A percentile compares a stretch with the other conserved stretches of the same genome.
These are phyloP conservation scores for Scedosporium apiospermum DNA, from an alignment of 2,329 filamentous ascomycete genomes.

Conservation along the genomic window DNA sequence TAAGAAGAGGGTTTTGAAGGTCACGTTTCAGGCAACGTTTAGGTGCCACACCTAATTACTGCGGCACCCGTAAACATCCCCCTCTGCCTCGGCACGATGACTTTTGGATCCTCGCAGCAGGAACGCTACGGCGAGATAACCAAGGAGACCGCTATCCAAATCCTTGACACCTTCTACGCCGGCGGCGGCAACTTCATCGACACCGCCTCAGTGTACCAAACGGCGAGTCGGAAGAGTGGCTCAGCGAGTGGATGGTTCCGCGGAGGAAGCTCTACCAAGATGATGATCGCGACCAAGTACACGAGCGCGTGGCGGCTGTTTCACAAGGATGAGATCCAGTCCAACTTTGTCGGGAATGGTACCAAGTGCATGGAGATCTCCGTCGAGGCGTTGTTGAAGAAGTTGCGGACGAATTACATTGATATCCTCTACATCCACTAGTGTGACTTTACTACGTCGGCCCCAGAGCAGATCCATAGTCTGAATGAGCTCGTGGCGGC, in stretches of 20 bases:
- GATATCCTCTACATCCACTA: conserved; percentile 31
- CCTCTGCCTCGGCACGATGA: conserved; percentile 15
- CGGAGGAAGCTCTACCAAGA: conserved; percentile 33
- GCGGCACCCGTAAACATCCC: too few species aligned
- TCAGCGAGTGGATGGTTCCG: conserved; percentile 40
- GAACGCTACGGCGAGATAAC: conserved; percentile 8
- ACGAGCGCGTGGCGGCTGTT: conserved; percentile 27
- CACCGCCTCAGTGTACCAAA: conserved; percentile 40
- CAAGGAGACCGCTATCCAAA: conserved; percentile 42
- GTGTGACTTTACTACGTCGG: conserved; percentile 31
- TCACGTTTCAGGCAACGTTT: too few species aligned
- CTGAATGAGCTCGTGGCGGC: conserved; percentile 29
- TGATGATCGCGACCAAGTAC: conserved; percentile 40
- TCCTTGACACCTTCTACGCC: conserved; percentile 44
- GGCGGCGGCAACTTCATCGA: conserved; percentile 55
- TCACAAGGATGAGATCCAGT: conserved; percentile 17
- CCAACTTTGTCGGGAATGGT: conserved; percentile 30
- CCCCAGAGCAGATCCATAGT: conserved; percentile 31
- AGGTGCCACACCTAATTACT: too few species aligned
- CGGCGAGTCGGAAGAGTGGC: conserved; percentile 39
- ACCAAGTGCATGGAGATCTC: conserved; percentile 26
- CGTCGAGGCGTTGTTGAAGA: conserved; percentile 27
- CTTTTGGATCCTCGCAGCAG: conserved; percentile 14
- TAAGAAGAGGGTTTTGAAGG: too few species aligned
- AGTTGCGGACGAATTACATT: conserved; percentile 26